A percentile compares a stretch with the other conserved stretches of the same genome.
Evolutionary conservation across 2,329 filamentous ascomycete species (phyloP).

Genomic region (Arthrobotrys megalospora): DNA sequence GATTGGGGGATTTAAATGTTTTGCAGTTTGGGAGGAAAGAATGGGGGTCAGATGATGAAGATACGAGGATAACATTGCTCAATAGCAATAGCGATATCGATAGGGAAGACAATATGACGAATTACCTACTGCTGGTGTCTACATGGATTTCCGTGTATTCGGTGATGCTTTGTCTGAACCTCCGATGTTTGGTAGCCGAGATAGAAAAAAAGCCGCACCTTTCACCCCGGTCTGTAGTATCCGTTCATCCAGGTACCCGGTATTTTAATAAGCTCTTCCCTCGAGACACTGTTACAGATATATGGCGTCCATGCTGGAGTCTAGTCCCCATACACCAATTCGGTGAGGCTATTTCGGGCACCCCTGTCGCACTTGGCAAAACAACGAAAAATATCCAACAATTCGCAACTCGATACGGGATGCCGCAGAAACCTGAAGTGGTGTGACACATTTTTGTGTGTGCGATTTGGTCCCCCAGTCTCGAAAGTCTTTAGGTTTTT

Average conservation of each 20-base stretch:
- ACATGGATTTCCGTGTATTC: too few species aligned
- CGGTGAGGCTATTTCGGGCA: constrained; percentile 10
- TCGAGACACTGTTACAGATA: background rate
- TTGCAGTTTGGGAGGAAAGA: too few species aligned
- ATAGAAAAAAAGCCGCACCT: too few species aligned
- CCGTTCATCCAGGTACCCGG: constrained; percentile 8
- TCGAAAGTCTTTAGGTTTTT: constrained; percentile 21
- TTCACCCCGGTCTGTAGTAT: too few species aligned
- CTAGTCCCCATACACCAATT: background rate
- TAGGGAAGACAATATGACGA: too few species aligned
- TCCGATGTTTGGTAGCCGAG: too few species aligned
- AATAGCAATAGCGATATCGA: too few species aligned
- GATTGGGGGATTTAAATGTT: too few species aligned
- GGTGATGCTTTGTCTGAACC: too few species aligned
- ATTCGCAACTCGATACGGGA: constrained; percentile 30
- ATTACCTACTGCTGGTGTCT: too few species aligned
- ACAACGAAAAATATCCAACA: constrained; percentile 26
- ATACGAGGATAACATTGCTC: too few species aligned
- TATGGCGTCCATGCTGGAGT: background rate
- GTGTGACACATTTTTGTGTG: constrained; percentile 15
- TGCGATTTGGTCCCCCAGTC: background rate
- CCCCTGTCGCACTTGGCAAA: constrained; percentile 15
- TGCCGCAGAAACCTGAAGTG: constrained; percentile 14
- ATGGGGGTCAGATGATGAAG: too few species aligned
- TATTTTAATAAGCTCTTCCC: constrained; percentile 1